Percentiles rank a stretch among this genome's conserved stretches.
Evolutionary conservation across 1,284 basidiomycete species (phyloP).

Genomic region (Gymnopus androsaceus): DNA sequence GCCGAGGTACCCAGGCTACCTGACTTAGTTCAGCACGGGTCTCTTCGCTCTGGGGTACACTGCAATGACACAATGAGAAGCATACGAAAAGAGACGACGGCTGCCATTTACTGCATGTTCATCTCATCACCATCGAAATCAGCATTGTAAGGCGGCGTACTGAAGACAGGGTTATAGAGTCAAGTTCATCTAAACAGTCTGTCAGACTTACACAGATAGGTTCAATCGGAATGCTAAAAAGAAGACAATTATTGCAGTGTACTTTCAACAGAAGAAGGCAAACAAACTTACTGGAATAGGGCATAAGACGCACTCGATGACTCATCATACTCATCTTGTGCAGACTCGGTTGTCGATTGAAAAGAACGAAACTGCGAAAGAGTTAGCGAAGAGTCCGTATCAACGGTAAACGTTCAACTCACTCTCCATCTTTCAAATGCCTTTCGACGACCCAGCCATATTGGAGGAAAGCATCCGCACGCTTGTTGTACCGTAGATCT

Average conservation of each 20-base stretch:
- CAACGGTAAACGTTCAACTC: slow-evolving; percentile 37
- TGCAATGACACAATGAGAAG: slow-evolving; percentile 33
- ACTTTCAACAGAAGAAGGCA: slow-evolving; percentile 31
- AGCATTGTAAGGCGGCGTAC: slow-evolving; percentile 90
- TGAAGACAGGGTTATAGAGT: slow-evolving; percentile 34
- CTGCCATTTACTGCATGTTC: slow-evolving; percentile 93
- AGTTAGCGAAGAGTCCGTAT: too few relatives aligned
- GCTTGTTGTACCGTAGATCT: slow-evolving; percentile 95
- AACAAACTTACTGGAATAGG: slow-evolving; percentile 81
- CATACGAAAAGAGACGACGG: neutral
- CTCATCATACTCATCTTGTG: slow-evolving; percentile 99
- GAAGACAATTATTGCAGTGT: neutral
- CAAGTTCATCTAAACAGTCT: slow-evolving; percentile 16
- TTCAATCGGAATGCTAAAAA: slow-evolving; percentile 89
- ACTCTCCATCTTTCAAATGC: slow-evolving; percentile 98
- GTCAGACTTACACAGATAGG: slow-evolving; percentile 82
- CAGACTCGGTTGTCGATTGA: slow-evolving; percentile 97
- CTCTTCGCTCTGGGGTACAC: slow-evolving; percentile 97
- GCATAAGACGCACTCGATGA: slow-evolving; percentile 97
- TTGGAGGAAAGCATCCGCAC: slow-evolving; percentile 96
- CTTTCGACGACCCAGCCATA: slow-evolving; percentile 99
- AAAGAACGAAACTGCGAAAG: slow-evolving; percentile 89
- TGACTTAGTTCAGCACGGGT: slow-evolving; percentile 98
- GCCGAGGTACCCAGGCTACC: slow-evolving; percentile 98
- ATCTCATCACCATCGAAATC: slow-evolving; percentile 99